Percentiles rank a stretch among this genome's conserved stretches.
These are phyloP conservation scores for Mrakia hoshinonis DNA, from an alignment of 768 basidiomycete genomes.

Conservation along the genomic window DNA sequence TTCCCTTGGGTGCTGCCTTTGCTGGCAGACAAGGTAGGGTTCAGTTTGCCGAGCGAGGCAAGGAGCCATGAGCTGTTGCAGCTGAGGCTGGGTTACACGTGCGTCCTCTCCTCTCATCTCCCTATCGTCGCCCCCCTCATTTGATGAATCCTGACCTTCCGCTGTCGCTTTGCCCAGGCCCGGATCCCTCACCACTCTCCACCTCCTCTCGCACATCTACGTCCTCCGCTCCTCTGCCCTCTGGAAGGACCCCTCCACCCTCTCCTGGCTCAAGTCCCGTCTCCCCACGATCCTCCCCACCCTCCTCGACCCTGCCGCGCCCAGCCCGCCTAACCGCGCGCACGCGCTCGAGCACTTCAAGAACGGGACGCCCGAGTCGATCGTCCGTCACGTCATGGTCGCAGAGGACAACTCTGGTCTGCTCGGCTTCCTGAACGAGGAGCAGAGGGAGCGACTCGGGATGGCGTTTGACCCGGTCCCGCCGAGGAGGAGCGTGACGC, in stretches of 20 bases:
- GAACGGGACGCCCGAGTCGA: conserved; percentile 28
- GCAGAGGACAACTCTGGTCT: conserved; percentile 40
- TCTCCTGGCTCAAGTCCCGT: conserved; percentile 63
- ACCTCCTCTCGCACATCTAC: conserved; percentile 82
- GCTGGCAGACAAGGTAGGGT: conserved; percentile 75
- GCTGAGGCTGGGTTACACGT: conserved; percentile 62
- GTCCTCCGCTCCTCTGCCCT: conserved; percentile 62
- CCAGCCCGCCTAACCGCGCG: conserved; percentile 40
- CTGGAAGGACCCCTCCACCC: conserved; percentile 66
- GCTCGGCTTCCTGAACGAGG: conserved; percentile 60
- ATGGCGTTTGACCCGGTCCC: conserved; percentile 82
- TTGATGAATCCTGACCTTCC: conserved; percentile 39
- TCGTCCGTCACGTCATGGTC: conserved; percentile 63
- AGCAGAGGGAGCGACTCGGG: conserved; percentile 49
- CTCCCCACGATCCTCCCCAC: conserved; percentile 45
- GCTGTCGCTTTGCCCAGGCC: not conserved
- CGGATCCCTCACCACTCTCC: conserved; percentile 43
- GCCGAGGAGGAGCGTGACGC: conserved; percentile 52
- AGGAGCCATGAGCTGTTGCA: conserved; percentile 57
- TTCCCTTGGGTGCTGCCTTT: conserved; percentile 77
- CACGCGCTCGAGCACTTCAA: conserved; percentile 36
- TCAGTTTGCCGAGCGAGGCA: conserved; percentile 52
- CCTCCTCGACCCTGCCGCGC: conserved; percentile 31
- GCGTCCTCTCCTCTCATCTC: conserved; percentile 31
- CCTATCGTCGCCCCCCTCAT: not conserved